Base-by-base conservation (phyloP, 148 eudicot species). In the Amaranthus hypochondriacus region DNA sequence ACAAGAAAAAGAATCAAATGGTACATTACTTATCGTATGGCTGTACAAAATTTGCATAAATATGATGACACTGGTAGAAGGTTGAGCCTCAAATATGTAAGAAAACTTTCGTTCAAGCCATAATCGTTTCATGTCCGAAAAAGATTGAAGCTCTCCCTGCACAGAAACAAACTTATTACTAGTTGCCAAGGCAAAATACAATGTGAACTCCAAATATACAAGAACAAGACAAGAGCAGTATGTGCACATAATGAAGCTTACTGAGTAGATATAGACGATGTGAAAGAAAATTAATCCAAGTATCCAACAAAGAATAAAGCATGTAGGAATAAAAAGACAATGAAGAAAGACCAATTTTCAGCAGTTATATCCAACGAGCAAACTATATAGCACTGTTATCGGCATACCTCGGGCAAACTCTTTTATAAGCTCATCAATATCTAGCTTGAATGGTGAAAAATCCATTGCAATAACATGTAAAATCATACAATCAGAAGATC, bases 61-160 rank as follows among this genome's bases (percentile, higher is more conserved):
- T 72, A 83, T 80, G 44, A 86, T 83, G 83, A 82, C 72, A 68
- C 87, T 78, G 6, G 78, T 83, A 9, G 88, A 78, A 78, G 90
- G 96, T 63, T 83, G 78, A 73, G 92, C 91, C 83, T 88, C 96
- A 73, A 85, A 92, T 68, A 92, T 83, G 76, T 77, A 90, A 63
- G 97, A 84, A 77, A 92, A 88, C 76, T 88, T 88, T 61, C 83
- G 86, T 21, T 81, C 77, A 81, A 83, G 87, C 97, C 97, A 92
- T 28, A 90, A 56, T 66, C 70, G 84, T 86, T 88, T 92, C 90
- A 90, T 84, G 75, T 87, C 90, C 15, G 81, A 80, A 73, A 90
- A 78, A 8, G 79, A 76, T 55, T 75, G 83, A 14, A 80, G 78
- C 69, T 78, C 83, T 54, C 75, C 84, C 91, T 89, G 68, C 62